A percentile compares a stretch with the other conserved stretches of the same genome.
Evolutionary conservation across 164 flowering plant genomes (phyloP).

Genomic region (Chimonanthus salicifolius): DNA sequence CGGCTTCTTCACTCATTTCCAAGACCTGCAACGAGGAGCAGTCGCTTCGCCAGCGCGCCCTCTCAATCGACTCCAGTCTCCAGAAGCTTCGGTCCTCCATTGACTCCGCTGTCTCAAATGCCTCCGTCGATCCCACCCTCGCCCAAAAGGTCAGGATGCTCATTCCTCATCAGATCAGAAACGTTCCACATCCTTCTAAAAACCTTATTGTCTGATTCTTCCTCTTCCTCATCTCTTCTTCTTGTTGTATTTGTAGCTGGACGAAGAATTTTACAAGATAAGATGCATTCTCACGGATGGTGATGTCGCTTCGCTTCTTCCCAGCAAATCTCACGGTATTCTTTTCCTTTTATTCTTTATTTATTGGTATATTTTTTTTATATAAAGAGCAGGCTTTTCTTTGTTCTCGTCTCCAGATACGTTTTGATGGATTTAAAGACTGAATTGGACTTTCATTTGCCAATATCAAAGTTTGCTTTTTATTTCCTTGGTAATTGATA

Average conservation of each 20-base stretch:
- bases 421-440: background rate
- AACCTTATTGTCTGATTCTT: background rate
- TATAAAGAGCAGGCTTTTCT: too few species aligned
- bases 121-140: constrained; percentile 31
- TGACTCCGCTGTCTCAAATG: constrained; percentile 16
- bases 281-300: constrained; percentile 35
- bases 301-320: constrained; percentile 45
- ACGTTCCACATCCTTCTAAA: background rate
- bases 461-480: background rate
- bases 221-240: background rate
- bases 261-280: constrained; percentile 35
- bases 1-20: constrained; percentile 47
- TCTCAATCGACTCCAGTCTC: constrained; percentile 46
- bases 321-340: constrained; percentile 38
- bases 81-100: constrained; percentile 38
- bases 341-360: background rate
- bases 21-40: constrained; percentile 53
- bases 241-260: constrained; percentile 26
- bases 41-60: constrained; percentile 48
- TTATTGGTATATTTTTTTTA: background rate
- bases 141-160: constrained; percentile 43
- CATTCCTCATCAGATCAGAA: background rate
- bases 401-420: too few species aligned
- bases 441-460: background rate
- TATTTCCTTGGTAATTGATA: background rate